A percentile compares a stretch with the other conserved stretches of the same genome.
Conservation (phyloP, 192 early-diverging fungal species). For the Endogone sp. region DNA sequence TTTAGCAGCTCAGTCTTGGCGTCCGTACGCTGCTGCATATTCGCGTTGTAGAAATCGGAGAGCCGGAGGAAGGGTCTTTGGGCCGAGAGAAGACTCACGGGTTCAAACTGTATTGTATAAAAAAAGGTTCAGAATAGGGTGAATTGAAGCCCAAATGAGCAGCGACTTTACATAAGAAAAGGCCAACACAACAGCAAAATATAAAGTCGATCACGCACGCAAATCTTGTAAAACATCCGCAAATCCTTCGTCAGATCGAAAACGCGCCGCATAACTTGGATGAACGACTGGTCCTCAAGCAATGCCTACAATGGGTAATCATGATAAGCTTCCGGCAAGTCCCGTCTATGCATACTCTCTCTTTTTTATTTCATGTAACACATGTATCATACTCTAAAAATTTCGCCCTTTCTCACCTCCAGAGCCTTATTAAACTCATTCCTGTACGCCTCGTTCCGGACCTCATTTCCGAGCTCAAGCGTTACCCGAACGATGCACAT, state of each 20-base stretch:
- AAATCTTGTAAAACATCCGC: conserved; percentile 45
- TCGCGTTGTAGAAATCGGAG: conserved; percentile 30
- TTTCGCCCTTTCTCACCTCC: too few relatives aligned
- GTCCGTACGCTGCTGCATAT: conserved; percentile 41
- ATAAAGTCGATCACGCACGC: conserved; percentile 34
- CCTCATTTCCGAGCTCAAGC: conserved; percentile 28
- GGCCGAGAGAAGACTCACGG: conserved; percentile 30
- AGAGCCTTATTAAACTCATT: conserved; percentile 48
- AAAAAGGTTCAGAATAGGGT: too few relatives aligned
- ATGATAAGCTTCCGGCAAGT: too few relatives aligned
- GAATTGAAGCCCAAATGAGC: too few relatives aligned
- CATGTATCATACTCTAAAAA: too few relatives aligned
- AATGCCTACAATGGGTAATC: too few relatives aligned
- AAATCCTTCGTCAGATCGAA: conserved; percentile 57
- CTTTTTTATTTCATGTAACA: too few relatives aligned
- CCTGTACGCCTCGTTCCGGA: conserved; percentile 18
- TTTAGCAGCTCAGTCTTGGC: conserved; percentile 51
- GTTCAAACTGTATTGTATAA: conserved; percentile 31
- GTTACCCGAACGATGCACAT: conserved; percentile 46
- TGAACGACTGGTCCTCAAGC: conserved; percentile 39
- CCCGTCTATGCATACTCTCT: too few relatives aligned
- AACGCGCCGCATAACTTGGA: conserved; percentile 40
- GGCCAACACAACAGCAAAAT: neutral
- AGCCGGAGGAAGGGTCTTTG: conserved; percentile 32
- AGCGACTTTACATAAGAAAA: conserved; percentile 7